A percentile compares a stretch with the other conserved stretches of the same genome.
Conservation (phyloP, 352 stramenopile species). For the Phytophthora litchii region DNA sequence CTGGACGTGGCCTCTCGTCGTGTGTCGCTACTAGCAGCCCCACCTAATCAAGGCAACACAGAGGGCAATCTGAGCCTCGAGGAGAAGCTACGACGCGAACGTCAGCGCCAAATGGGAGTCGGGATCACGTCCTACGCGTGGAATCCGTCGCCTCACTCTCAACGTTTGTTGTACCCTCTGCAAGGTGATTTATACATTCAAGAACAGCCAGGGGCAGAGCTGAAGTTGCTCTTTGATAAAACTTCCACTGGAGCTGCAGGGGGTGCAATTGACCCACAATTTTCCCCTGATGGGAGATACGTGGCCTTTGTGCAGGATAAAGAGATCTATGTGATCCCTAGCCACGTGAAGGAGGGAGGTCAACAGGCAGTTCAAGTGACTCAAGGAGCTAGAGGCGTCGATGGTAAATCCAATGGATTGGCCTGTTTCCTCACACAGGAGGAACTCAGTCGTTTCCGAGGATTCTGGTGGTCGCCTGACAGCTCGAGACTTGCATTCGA, state of each 20-base stretch:
- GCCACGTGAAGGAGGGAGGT: conserved; percentile 38
- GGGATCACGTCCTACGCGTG: conserved; percentile 93
- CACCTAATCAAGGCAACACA: conserved; percentile 81
- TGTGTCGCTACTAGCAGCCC: conserved; percentile 67
- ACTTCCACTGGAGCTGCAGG: conserved; percentile 65
- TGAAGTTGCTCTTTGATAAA: conserved; percentile 91
- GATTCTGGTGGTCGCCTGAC: conserved; percentile 96
- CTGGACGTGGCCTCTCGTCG: conserved; percentile 66
- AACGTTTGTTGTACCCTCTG: conserved; percentile 90
- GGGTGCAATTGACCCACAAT: conserved; percentile 93
- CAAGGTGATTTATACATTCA: conserved; percentile 95
- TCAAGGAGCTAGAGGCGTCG: conserved; percentile 64
- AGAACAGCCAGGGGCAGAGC: conserved; percentile 70
- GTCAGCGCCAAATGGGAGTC: conserved; percentile 90
- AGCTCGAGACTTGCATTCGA: conserved; percentile 88
- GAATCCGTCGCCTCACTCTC: conserved; percentile 57
- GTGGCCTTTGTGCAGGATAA: conserved; percentile 95
- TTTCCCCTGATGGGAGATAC: conserved; percentile 90
- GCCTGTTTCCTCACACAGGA: conserved; percentile 98
- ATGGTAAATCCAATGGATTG: conserved; percentile 91
- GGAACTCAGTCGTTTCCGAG: conserved; percentile 96
- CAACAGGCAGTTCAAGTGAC: conserved; percentile 75
- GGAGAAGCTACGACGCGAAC: conserved; percentile 91
- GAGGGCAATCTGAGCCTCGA: conserved; percentile 88
- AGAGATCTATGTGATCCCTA: conserved; percentile 93